Evolutionary conservation across 2,329 filamentous ascomycete species (phyloP).

Genomic region (Cladosporium sp.): DNA sequence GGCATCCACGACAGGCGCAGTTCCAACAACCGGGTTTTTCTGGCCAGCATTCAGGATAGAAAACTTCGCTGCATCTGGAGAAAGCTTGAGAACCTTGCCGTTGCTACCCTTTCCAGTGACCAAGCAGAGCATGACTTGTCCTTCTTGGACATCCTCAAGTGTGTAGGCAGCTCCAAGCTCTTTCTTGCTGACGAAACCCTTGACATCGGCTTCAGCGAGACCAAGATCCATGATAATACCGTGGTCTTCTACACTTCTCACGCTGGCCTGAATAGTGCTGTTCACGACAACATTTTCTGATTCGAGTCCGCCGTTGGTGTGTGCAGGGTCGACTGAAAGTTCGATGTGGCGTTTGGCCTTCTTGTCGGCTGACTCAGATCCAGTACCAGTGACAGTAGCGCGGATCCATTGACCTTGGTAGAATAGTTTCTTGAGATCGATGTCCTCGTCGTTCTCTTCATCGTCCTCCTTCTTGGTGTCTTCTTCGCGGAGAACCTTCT

Average conservation of each 20-base stretch:
- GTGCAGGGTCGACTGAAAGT: conserved; percentile 76
- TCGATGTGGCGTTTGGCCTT: conserved; percentile 76
- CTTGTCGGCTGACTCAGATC: conserved; percentile 59
- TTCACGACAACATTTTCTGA: conserved; percentile 73
- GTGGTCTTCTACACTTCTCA: conserved; percentile 92
- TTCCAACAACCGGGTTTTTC: conserved; percentile 51
- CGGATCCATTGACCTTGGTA: conserved; percentile 83
- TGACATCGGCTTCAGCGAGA: conserved; percentile 65
- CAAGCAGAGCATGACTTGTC: conserved; percentile 80
- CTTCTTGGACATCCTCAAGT: conserved; percentile 72
- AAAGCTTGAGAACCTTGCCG: conserved; percentile 84
- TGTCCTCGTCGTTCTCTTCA: conserved; percentile 54
- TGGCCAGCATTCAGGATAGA: conserved; percentile 25
- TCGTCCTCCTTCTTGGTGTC: conserved; percentile 58
- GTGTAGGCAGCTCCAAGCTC: conserved; percentile 70
- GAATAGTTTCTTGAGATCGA: conserved; percentile 77
- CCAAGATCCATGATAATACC: conserved; percentile 92
- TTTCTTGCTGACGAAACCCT: conserved; percentile 82
- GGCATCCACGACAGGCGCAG: conserved; percentile 82
- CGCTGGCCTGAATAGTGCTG: conserved; percentile 79
- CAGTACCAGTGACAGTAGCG: conserved; percentile 76
- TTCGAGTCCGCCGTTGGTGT: conserved; percentile 74
- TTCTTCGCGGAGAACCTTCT: conserved; percentile 63
- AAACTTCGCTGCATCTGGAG: conserved; percentile 61
- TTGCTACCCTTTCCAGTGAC: conserved; percentile 73